Base-by-base conservation (phyloP, 1,284 basidiomycete genomes). In the Naganishia liquefaciens region DNA sequence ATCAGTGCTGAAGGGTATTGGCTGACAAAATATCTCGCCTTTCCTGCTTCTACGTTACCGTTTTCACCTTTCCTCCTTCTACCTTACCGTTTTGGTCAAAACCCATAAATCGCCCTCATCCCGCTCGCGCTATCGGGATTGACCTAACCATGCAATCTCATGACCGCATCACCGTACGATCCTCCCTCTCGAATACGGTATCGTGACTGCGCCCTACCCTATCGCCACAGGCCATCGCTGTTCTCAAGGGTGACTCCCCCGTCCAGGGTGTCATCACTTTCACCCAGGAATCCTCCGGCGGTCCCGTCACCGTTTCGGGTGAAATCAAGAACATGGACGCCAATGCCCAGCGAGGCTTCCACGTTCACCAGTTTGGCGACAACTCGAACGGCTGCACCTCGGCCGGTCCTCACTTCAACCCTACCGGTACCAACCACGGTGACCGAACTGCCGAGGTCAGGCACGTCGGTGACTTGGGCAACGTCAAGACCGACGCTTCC, bases 381-480 rank as follows among this genome's bases (percentile, higher is more conserved):
- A 75, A 86, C 69, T 83, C 81, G 62, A 80, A 83, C 63, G 89
- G 88, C 9, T 91, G 90, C 77, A 73, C 81, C 17, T 87, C 87
- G 25, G 83, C 89, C 42, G 88, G 88, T 11, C 71, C 85, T 51
- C 90, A 91, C 78, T 91, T 86, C 81, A 91, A 91, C 79, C 88
- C 88, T 0, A 82, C 82, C 73, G 80, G 78, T 39, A 82, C 83
- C 72, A 84, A 80, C 40, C 90, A 91, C 71, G 89, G 89, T 63
- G 86, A 82, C 5, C 88, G 84, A 25, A 75, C 76, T 13, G 84
- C 85, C 73, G 50, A 71, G 0, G 80, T 81, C 66, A 82, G 89
- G 68, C 90, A 91, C 76, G 84, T 88, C 28, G 89, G 90, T 19
- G 90, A 92, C 74, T 78, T 91, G 66, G 90, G 89, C 43, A 88